Evolutionary conservation across 257 asterid species (phyloP).

Genomic region (Paraleonurus japonicus): DNA sequence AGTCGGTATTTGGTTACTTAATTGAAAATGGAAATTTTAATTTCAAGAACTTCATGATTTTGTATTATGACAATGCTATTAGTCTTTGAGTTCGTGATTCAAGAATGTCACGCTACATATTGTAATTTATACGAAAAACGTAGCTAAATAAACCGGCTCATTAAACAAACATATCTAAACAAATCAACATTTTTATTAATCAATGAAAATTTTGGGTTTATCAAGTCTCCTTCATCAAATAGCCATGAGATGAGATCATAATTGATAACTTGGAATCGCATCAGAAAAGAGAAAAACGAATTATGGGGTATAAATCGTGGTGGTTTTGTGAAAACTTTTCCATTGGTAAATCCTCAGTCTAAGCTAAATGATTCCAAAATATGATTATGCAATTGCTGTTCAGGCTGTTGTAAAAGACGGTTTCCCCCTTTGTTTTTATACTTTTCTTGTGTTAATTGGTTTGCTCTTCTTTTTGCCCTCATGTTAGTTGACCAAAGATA

Average conservation of each 20-base stretch:
- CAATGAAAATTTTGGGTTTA: background rate
- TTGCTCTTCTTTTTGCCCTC: slow-evolving; percentile 14
- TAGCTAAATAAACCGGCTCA: background rate
- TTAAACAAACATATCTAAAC: background rate
- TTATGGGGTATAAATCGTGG: background rate
- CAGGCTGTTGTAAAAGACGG: slow-evolving; percentile 15
- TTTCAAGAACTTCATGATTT: background rate
- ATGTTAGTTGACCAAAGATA: background rate
- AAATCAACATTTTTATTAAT: background rate
- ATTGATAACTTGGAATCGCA: background rate
- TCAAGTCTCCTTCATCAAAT: background rate
- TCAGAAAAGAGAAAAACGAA: background rate
- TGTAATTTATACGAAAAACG: background rate
- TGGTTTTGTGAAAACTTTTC: slow-evolving; percentile 3
- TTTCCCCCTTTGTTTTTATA: background rate
- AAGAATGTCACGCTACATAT: background rate
- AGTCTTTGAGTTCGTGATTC: background rate
- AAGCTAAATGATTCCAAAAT: slow-evolving; percentile 14
- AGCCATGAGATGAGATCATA: background rate
- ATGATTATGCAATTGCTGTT: background rate
- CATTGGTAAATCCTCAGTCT: background rate
- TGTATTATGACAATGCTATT: background rate
- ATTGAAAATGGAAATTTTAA: background rate
- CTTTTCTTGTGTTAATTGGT: slow-evolving; percentile 29
- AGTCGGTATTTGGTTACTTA: background rate